These are phyloP conservation scores for Scutellaria galericulata DNA, from an alignment of 257 asterid genomes.

Conservation along the genomic window DNA sequence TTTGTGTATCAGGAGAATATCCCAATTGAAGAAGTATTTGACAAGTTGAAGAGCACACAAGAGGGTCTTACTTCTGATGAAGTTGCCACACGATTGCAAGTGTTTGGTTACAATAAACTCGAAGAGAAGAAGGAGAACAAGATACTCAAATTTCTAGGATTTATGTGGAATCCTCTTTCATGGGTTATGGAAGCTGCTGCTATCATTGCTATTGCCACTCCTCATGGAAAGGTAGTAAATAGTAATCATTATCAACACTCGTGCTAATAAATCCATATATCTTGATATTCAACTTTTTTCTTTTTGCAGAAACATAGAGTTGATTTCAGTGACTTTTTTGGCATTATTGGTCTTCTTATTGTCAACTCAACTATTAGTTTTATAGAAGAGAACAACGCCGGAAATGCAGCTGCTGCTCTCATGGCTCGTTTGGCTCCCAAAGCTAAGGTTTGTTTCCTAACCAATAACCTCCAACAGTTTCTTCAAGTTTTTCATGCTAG, in stretches of 20 bases:
- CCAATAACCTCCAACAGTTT: neutral
- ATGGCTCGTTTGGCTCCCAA: conserved; percentile 84
- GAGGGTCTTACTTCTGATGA: conserved; percentile 59
- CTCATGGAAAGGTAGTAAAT: conserved; percentile 58
- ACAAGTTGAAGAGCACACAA: conserved; percentile 50
- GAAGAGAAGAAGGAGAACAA: conserved; percentile 84
- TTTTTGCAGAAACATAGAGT: conserved; percentile 41
- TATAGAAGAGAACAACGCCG: conserved; percentile 75
- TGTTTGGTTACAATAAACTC: conserved; percentile 71
- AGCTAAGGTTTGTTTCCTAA: conserved; percentile 50
- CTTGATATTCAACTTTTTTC: neutral
- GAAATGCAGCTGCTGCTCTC: conserved; percentile 78
- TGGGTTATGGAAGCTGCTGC: conserved; percentile 93
- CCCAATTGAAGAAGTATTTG: conserved; percentile 69
- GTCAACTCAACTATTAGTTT: conserved; percentile 76
- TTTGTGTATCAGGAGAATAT: conserved; percentile 53
- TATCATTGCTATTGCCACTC: conserved; percentile 63
- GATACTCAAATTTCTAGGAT: conserved; percentile 68
- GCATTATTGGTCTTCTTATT: conserved; percentile 54
- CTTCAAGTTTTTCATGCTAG: too few relatives aligned
- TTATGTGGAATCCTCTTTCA: conserved; percentile 83
- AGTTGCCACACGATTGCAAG: conserved; percentile 45
- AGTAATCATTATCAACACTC: neutral
- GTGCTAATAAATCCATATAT: neutral
- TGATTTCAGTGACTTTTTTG: conserved; percentile 54